Base-by-base conservation (phyloP, 169 alveolate genomes). In the Plasmodium adleri region DNA sequence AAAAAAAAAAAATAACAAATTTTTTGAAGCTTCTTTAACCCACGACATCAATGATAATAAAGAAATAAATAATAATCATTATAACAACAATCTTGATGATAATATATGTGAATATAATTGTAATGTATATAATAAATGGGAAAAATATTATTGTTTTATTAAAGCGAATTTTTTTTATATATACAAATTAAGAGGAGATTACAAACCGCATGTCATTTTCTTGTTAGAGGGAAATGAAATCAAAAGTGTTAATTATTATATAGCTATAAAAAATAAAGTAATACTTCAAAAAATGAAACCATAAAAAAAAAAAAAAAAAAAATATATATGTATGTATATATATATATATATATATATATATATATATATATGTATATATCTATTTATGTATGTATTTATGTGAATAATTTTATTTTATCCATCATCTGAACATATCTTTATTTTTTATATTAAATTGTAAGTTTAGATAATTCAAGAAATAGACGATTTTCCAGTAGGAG, bases 251-350 rank as follows among this genome's bases (percentile, higher is more conserved):
- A 68, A 76, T 76, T 76, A 76, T 66, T n/a, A 76, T 59, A 1
- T 76, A 15, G 89, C 89, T 12, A 10, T 76, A 26, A 76, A 76
- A 76, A 76, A 76, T 49, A 58, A 58, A 68, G 89, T 76, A 76
- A 76, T 43, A 26, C 8, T 50, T 63, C 52, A 12, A 32, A 39
- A 26, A 26, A 17, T 26, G n/a, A 32, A 28, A 28, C 3, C 12
- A 15, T 32, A 12, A 32, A 39, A 52, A 32, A 32, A 32, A 3
- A 39, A 39, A 39, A 32, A 4, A 26, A 26, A 26, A 26, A 26
- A 26, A 26, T 26, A 26, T 1, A 26, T 26, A n/a, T n/a, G n/a
- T n/a, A n/a, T n/a, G n/a, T n/a, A 28, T 28, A 28, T 2, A 28
- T 5, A 28, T 5, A 28, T 2, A 28, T 5, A 28, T 2, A 32